Percentiles rank a stretch among this genome's conserved stretches.
These are phyloP conservation scores for Emericellopsis atlantica DNA, from an alignment of 2,329 filamentous ascomycete genomes.

Conservation along the genomic window DNA sequence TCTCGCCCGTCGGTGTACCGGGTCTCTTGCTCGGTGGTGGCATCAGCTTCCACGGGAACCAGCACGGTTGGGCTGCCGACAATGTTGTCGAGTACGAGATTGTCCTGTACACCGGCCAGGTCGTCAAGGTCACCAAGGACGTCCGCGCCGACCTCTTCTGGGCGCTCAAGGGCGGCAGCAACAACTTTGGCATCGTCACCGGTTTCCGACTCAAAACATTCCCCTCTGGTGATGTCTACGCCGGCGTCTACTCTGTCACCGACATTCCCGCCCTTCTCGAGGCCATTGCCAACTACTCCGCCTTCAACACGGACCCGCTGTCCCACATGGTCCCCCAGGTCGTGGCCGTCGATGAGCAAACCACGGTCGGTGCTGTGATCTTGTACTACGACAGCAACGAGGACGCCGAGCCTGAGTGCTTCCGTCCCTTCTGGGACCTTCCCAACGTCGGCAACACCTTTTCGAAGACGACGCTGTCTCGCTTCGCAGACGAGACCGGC, in stretches of 20 bases:
- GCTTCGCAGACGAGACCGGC: no score
- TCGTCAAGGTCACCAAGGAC: constrained; percentile 22
- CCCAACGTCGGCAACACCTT: no score
- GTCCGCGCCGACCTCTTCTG: constrained; percentile 20
- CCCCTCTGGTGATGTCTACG: constrained; percentile 22
- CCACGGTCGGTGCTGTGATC: no score
- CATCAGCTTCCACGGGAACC: not conserved
- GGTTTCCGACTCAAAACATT: constrained; percentile 12
- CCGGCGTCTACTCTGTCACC: constrained; percentile 16
- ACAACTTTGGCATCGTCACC: constrained; percentile 22
- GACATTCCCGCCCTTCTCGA: no score
- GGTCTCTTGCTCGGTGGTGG: not conserved
- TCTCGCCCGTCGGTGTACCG: constrained; percentile 13
- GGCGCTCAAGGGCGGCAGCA: constrained; percentile 20
- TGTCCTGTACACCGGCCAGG: constrained; percentile 23
- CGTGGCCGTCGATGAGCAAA: no score
- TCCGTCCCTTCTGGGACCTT: no score
- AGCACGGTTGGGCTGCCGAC: not conserved
- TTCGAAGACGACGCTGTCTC: no score
- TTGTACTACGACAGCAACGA: no score
- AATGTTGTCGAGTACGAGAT: constrained; percentile 1
- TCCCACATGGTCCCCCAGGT: no score
- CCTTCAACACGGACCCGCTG: no score
- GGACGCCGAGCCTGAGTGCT: no score
- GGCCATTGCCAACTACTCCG: no score